These are phyloP conservation scores for Erodium texanum DNA, from an alignment of 441 rosid genomes.

Conservation along the genomic window DNA sequence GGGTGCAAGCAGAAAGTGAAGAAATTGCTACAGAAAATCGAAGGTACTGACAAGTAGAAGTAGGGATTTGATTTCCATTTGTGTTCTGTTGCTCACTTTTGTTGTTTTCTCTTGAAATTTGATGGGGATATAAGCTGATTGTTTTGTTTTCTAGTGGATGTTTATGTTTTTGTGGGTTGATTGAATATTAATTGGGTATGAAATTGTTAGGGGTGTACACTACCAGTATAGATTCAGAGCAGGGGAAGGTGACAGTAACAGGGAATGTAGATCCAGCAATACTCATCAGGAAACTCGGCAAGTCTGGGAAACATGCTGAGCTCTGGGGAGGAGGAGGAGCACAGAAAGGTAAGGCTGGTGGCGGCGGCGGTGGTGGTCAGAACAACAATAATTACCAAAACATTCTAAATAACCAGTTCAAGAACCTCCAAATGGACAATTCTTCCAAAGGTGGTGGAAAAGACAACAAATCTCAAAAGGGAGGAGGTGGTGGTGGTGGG, in stretches of 20 bases:
- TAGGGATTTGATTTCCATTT: constrained; percentile 1
- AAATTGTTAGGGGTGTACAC: constrained; percentile 58
- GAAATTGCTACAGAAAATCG: constrained; percentile 65
- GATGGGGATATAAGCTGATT: too few species aligned
- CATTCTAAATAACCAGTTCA: background rate
- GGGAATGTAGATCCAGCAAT: constrained; percentile 67
- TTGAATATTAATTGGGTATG: background rate
- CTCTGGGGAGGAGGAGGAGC: constrained; percentile 64
- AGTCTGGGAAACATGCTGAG: constrained; percentile 34
- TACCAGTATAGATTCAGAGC: constrained; percentile 57
- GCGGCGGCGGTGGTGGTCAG: background rate
- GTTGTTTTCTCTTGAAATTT: constrained; percentile 1
- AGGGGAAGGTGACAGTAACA: constrained; percentile 71
- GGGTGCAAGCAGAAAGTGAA: constrained; percentile 75
- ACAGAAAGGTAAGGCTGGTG: background rate
- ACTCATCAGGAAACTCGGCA: constrained; percentile 70
- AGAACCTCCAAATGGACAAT: background rate
- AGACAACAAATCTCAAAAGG: background rate
- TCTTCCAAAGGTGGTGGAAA: background rate
- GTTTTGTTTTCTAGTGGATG: background rate
- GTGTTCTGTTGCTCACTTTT: too few species aligned
- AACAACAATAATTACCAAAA: constrained; percentile 2
- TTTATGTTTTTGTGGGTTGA: background rate
- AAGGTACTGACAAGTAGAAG: constrained; percentile 34
- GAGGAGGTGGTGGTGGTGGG: background rate